These are phyloP conservation scores for Taiwanofungus camphoratus DNA, from an alignment of 1,284 basidiomycete species.

Conservation along the genomic window DNA sequence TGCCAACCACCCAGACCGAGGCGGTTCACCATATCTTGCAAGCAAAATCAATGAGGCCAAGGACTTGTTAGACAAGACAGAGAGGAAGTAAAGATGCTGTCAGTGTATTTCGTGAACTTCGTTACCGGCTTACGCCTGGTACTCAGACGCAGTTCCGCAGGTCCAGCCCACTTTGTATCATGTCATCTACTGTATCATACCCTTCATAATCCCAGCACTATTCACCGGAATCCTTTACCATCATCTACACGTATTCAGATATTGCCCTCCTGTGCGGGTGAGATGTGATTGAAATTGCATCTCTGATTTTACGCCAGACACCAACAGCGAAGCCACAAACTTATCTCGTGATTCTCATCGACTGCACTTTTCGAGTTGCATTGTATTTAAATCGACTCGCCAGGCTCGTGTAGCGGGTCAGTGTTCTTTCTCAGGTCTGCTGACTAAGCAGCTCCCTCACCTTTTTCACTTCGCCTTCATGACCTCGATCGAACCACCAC, in stretches of 20 bases:
- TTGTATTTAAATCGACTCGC: not conserved
- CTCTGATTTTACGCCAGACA: not conserved
- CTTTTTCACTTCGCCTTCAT: conserved; percentile 16
- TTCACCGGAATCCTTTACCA: conserved; percentile 1
- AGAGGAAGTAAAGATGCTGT: conserved; percentile 37
- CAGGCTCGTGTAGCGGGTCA: not conserved
- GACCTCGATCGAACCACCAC: conserved; percentile 23
- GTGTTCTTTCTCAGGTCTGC: no score
- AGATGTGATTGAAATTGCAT: not conserved
- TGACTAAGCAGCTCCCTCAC: conserved; percentile 27
- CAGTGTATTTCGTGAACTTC: not conserved
- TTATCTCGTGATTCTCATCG: not conserved
- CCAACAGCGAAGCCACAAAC: not conserved
- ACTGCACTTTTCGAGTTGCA: not conserved
- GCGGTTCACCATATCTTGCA: conserved; percentile 94
- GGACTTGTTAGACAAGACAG: conserved; percentile 72
- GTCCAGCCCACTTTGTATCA: conserved; percentile 15
- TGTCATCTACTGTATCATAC: conserved; percentile 19
- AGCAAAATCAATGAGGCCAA: conserved; percentile 97
- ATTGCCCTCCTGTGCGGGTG: not conserved
- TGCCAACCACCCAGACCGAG: conserved; percentile 94
- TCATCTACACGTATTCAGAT: no score
- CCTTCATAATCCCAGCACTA: conserved; percentile 17
- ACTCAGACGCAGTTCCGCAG: conserved; percentile 1
- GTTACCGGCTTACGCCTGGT: not conserved